Evolutionary conservation across 495 filamentous ascomycete species (phyloP).

Genomic region (Alectoria sarmentosa): DNA sequence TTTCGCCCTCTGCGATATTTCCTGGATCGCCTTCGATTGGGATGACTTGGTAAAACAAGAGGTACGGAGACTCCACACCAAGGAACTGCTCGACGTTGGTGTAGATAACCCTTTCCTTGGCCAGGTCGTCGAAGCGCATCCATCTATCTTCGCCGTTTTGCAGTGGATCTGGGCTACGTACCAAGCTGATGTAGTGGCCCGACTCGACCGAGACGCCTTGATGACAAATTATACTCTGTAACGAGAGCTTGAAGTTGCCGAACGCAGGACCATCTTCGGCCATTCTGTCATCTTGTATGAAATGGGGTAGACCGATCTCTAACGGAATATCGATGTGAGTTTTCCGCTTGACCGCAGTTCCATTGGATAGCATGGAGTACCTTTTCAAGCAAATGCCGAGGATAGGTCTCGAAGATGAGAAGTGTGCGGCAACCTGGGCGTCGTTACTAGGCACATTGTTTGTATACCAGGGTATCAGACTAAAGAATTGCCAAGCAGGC

Average conservation of each 20-base stretch:
- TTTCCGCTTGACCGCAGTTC: conserved; percentile 58
- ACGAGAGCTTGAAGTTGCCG: conserved; percentile 78
- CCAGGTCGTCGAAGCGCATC: conserved; percentile 88
- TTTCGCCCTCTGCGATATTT: conserved; percentile 45
- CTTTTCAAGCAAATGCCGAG: conserved; percentile 89
- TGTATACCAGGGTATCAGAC: conserved; percentile 67
- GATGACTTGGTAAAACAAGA: conserved; percentile 90
- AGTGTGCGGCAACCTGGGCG: conserved; percentile 64
- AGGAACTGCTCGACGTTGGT: conserved; percentile 73
- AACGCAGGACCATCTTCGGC: conserved; percentile 57
- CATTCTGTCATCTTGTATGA: conserved; percentile 73
- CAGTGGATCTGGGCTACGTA: conserved; percentile 44
- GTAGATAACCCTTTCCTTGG: conserved; percentile 57
- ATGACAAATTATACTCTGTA: conserved; percentile 89
- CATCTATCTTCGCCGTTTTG: conserved; percentile 58
- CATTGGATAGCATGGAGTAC: conserved; percentile 68
- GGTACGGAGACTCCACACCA: conserved; percentile 81
- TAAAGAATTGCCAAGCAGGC: conserved; percentile 97
- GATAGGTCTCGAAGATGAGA: conserved; percentile 67
- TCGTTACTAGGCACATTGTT: conserved; percentile 65
- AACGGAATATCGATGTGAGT: conserved; percentile 89
- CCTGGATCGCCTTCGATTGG: conserved; percentile 67
- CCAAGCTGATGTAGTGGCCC: conserved; percentile 84
- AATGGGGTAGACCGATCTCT: conserved; percentile 80
- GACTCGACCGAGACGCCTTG: conserved; percentile 81